Base-by-base conservation (phyloP, 495 filamentous ascomycete genomes). In the Penicillium verhagenii region DNA sequence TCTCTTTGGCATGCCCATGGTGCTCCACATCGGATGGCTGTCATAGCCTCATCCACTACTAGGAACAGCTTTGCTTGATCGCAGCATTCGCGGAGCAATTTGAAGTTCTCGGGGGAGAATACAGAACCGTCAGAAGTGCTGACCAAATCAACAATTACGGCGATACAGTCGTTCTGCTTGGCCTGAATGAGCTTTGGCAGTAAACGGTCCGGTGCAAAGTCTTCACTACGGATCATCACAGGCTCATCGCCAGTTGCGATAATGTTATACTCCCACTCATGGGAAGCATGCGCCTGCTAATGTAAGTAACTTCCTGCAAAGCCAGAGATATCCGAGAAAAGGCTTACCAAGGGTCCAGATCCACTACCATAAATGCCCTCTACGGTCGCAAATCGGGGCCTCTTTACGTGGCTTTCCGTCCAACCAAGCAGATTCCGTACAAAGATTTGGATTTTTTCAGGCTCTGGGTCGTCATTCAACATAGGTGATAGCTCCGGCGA, bases 241-340 rank as follows among this genome's bases (percentile, higher is more conserved):
- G n/a, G n/a, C n/a, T n/a, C n/a, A n/a, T n/a, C n/a, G n/a, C 50
- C 50, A 9, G 50, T 23, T 52, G 23, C 50, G 14, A 52, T 44
- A 18, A 52, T 52, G 2, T 18, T 52, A 20, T 52, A 52, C 31
- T 52, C 50, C 50, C 50, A 52, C 31, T 52, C 50, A 7, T 45
- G 20, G 3, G 50, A 52, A 2, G 50, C 26, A 21, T 52, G 50
- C n/a, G 50, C 50, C 50, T 52, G n/a, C 10, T 20, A 10, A 2
- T 7, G 14, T 48, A 19, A 23, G 13, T 48, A 31, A 20, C 6
- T 25, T 18, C 19, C 0, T 23, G 10, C n/a, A n/a, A n/a, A n/a
- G n/a, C n/a, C n/a, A n/a, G n/a, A n/a, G n/a, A n/a, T n/a, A n/a
- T n/a, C n/a, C n/a, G n/a, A n/a, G n/a, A n/a, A 29, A 19, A n/a